phyloP scores from a whole-genome alignment of 108 stramenopile genomes.

The Discostella stelligeroides region DNA sequence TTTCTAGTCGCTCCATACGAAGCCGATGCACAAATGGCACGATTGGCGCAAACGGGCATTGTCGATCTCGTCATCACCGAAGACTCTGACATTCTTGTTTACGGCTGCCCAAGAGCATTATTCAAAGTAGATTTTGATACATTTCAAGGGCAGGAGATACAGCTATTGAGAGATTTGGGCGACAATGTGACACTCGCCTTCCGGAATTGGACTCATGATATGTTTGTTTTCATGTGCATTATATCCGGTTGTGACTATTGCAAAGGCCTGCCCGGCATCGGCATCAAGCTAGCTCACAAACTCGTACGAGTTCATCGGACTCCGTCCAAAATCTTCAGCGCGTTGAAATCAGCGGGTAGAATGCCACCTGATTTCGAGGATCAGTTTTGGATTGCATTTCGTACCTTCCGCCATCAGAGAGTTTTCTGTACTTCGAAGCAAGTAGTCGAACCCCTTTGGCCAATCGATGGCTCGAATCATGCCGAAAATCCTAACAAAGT shows the following conservation, averaged over 20 bases:
- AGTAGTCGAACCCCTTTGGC: constrained; percentile 44
- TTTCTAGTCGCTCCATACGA: constrained; percentile 88
- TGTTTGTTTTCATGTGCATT: constrained; percentile 85
- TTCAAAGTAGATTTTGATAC: constrained; percentile 75
- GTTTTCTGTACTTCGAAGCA: constrained; percentile 63
- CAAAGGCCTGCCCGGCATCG: constrained; percentile 65
- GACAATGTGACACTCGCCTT: constrained; percentile 55
- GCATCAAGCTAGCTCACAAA: constrained; percentile 77
- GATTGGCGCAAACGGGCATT: constrained; percentile 56
- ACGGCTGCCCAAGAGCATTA: constrained; percentile 71
- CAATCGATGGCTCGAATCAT: constrained; percentile 37
- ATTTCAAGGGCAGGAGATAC: constrained; percentile 70
- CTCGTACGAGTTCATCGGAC: constrained; percentile 64
- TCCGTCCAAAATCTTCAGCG: constrained; percentile 62
- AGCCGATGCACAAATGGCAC: constrained; percentile 90
- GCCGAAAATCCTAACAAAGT: constrained; percentile 13
- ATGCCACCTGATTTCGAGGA: constrained; percentile 69
- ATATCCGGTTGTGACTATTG: constrained; percentile 87
- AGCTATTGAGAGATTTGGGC: constrained; percentile 54
- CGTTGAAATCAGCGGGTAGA: constrained; percentile 39
- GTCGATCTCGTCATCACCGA: constrained; percentile 85
- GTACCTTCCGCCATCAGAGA: constrained; percentile 81
- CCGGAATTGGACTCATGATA: constrained; percentile 76
- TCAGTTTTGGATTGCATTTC: constrained; percentile 61
- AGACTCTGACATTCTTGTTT: constrained; percentile 74